Evolutionary conservation across 2,329 filamentous ascomycete genomes (phyloP).

Genomic region (Colletotrichum magnum): DNA sequence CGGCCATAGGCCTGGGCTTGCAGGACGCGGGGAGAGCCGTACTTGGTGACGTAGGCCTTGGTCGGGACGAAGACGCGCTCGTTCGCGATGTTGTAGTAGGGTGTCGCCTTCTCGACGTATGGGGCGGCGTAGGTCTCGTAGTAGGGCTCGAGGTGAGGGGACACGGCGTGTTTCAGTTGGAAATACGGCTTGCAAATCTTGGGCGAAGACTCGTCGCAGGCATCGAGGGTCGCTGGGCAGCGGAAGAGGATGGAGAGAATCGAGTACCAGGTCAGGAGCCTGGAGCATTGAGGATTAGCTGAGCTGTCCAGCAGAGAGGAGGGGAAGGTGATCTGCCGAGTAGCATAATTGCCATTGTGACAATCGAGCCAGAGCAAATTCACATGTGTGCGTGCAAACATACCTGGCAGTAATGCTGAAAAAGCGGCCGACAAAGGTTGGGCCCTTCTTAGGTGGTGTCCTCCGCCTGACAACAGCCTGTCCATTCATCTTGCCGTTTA

Average conservation of each 20-base stretch:
- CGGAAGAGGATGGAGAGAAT: constrained; percentile 85
- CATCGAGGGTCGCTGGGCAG: constrained; percentile 80
- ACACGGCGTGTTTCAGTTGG: constrained; percentile 71
- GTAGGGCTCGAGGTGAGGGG: constrained; percentile 86
- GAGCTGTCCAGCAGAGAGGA: not conserved
- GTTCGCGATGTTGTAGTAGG: constrained; percentile 78
- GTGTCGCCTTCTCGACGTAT: constrained; percentile 82
- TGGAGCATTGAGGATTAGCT: constrained; percentile 50
- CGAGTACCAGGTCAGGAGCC: constrained; percentile 87
- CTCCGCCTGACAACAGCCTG: constrained; percentile 53
- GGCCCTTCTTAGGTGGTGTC: constrained; percentile 42
- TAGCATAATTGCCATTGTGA: constrained; percentile 11
- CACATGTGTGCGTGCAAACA: constrained; percentile 39
- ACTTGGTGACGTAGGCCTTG: constrained; percentile 75
- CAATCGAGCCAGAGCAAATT: not conserved
- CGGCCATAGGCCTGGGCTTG: constrained; percentile 76
- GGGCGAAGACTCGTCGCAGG: constrained; percentile 79
- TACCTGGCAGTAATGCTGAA: constrained; percentile 71
- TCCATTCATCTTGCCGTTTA: constrained; percentile 50
- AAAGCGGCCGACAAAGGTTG: constrained; percentile 54
- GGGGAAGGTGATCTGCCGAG: not conserved
- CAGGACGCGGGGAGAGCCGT: constrained; percentile 81
- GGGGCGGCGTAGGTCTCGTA: constrained; percentile 88
- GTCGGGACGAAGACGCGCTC: constrained; percentile 78
- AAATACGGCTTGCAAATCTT: constrained; percentile 88